These are phyloP conservation scores for Russula brevipes DNA, from an alignment of 768 basidiomycete genomes.

Conservation along the genomic window DNA sequence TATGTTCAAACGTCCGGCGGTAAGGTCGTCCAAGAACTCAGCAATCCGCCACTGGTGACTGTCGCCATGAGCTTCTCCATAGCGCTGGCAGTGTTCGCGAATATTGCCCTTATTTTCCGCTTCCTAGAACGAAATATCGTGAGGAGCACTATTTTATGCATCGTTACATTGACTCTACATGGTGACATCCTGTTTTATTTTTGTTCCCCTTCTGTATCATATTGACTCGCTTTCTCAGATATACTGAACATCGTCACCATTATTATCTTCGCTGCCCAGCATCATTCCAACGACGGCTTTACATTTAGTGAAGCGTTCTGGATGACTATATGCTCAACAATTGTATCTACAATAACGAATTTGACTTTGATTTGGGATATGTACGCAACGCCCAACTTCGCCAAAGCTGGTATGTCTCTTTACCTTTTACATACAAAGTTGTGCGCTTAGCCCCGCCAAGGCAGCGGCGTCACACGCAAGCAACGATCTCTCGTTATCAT, in stretches of 20 bases:
- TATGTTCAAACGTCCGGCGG: conserved; percentile 53
- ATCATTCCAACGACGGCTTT: conserved; percentile 60
- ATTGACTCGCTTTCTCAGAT: conserved; percentile 40
- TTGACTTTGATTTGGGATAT: conserved; percentile 62
- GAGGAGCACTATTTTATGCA: conserved; percentile 56
- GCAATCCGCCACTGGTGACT: conserved; percentile 55
- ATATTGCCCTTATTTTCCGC: conserved; percentile 57
- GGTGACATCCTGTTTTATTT: conserved; percentile 40
- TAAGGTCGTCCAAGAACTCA: conserved; percentile 41
- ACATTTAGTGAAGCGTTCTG: conserved; percentile 66
- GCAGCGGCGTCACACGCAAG: conserved; percentile 74
- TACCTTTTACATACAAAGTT: background rate
- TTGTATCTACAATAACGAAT: conserved; percentile 60
- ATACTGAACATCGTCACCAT: conserved; percentile 60
- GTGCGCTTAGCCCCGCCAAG: conserved; percentile 34
- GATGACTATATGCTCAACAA: conserved; percentile 72
- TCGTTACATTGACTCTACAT: conserved; percentile 62
- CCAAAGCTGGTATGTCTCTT: conserved; percentile 47
- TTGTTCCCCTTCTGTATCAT: background rate
- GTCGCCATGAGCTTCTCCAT: conserved; percentile 63
- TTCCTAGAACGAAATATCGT: conserved; percentile 68
- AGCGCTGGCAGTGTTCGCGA: conserved; percentile 62
- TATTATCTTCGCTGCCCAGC: conserved; percentile 55
- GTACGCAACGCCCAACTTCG: conserved; percentile 54
- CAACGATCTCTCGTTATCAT: conserved; percentile 77